Conservation (phyloP, 2,329 filamentous ascomycete species). For the Cercospora zeina region DNA sequence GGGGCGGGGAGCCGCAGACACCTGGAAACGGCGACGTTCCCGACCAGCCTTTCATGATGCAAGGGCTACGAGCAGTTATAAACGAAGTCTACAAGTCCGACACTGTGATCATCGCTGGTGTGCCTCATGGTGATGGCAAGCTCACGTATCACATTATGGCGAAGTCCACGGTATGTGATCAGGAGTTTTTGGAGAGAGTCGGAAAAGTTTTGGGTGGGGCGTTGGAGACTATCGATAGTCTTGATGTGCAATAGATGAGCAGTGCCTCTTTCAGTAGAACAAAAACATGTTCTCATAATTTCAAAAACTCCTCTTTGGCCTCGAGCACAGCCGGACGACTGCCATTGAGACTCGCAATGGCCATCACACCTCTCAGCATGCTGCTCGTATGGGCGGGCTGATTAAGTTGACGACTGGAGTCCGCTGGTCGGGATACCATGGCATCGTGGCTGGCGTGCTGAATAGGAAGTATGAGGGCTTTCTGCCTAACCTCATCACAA, state of each 20-base stretch:
- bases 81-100: not conserved
- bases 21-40: not conserved
- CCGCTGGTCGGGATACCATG: not conserved
- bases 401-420: not conserved
- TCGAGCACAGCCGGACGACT: not conserved
- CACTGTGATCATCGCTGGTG: conserved; percentile 1
- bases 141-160: not conserved
- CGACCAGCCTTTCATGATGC: not conserved
- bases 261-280: not conserved
- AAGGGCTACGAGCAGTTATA: not conserved
- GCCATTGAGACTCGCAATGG: not conserved
- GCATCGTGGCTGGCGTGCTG: not conserved
- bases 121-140: not conserved
- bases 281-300: not conserved
- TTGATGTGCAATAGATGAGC: not conserved
- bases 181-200: not conserved
- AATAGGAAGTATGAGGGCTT: not conserved
- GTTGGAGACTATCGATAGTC: not conserved
- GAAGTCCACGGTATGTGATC: not conserved
- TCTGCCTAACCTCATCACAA: not conserved
- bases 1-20: not conserved
- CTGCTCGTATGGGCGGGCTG: not conserved
- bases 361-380: not conserved
- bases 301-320: not conserved
- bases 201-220: not conserved